Evolutionary conservation across 2,329 filamentous ascomycete genomes (phyloP), one percentile per base, ranked within the genome.

Genomic region (Colletotrichum sp.): DNA sequence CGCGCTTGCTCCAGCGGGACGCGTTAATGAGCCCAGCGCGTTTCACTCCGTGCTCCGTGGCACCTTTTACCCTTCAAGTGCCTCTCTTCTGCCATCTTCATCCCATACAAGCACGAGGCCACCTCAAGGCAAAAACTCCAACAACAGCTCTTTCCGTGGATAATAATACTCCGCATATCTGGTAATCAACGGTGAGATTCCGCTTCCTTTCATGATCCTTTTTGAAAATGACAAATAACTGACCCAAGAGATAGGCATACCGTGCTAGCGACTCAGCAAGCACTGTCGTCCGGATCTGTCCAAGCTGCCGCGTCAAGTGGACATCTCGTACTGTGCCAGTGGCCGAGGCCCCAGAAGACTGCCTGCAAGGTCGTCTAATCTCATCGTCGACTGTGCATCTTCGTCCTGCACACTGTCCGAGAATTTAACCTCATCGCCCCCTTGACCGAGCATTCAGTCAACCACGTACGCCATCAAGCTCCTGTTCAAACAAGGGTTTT

Each of bases 401-500:
- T 24, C 14, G 14, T 52, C 7, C 30, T 16, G 34, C 67, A 67
- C 74, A 76, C 74, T 76, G 74, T 76, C 71, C 71, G 59, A 76
- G 71, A 76, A 75, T 76, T 67, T 75, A 55, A 75, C 74, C 70
- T 76, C 71, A 67, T 71, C 52, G 66, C 66, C 71, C 74, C 74
- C 52, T 76, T 75, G 60, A 63, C 24, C 24, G 48, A 76, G 30
- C 26, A 65, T 39, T 43, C 32, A 39, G 14, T 28, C 48, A 52
- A 52, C 43, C 43, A 52, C 6, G n/a, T 6, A 64, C 34, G 36
- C 26, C 64, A 65, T 64, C 52, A 71, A 70, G 71, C 36, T 66
- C 16, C 60, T 28, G 30, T 18, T 66, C 61, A 7, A 18, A 30
- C 57, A 28, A 16, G 39, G 52, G 14, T 52, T 21, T 43, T 14